Evolutionary conservation across 345 rosid genomes (phyloP).

Genomic region (Toxicodendron radicans): DNA sequence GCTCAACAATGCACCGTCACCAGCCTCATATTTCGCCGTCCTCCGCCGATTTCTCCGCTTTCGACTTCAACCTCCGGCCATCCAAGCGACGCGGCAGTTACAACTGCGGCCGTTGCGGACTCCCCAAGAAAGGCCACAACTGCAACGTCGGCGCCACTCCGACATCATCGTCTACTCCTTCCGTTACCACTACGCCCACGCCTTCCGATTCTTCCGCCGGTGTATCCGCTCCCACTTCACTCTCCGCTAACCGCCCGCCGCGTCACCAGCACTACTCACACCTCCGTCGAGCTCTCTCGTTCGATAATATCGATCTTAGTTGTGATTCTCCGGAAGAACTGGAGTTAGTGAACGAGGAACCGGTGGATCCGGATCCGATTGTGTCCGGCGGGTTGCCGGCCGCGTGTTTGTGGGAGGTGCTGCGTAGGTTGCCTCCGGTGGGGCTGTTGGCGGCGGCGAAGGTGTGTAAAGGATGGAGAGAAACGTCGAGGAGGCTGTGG

Average conservation of each 20-base stretch:
- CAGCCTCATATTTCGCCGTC: constrained; percentile 51
- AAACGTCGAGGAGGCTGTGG: constrained; percentile 75
- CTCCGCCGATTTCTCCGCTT: constrained; percentile 41
- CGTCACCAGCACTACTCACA: constrained; percentile 55
- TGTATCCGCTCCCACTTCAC: constrained; percentile 30
- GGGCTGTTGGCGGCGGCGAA: constrained; percentile 69
- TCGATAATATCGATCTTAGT: constrained; percentile 63
- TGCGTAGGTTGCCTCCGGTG: constrained; percentile 73
- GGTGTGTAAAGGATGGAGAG: constrained; percentile 94
- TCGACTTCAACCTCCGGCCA: constrained; percentile 40
- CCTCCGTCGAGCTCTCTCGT: constrained; percentile 81
- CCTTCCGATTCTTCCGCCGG: constrained; percentile 38
- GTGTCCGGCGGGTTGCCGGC: constrained; percentile 52
- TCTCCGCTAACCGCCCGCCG: constrained; percentile 22
- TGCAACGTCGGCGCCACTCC: constrained; percentile 40
- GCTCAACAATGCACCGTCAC: constrained; percentile 20
- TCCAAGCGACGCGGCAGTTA: constrained; percentile 79
- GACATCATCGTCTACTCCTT: constrained; percentile 32
- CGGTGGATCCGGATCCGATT: constrained; percentile 48
- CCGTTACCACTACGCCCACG: constrained; percentile 27
- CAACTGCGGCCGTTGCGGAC: constrained; percentile 97
- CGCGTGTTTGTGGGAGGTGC: constrained; percentile 74
- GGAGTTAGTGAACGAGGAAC: constrained; percentile 26
- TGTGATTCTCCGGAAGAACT: constrained; percentile 38
- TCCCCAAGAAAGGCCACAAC: constrained; percentile 87